Percentiles rank a stretch among this genome's conserved stretches.
Conservation (phyloP, 306 rosid genomes). For the Gleditsia sinensis region DNA sequence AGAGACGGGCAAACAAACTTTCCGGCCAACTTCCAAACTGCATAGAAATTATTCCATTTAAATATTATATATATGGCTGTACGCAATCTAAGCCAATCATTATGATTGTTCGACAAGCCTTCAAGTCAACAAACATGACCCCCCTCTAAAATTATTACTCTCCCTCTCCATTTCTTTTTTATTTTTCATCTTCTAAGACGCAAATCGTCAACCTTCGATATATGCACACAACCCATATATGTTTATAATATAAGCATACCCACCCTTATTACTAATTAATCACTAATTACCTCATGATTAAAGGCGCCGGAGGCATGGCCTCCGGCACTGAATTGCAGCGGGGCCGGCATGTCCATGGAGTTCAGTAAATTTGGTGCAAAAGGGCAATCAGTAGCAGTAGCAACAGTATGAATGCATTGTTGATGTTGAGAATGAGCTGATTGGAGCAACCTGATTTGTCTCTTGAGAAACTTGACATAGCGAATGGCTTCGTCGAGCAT, state of each 20-base stretch:
- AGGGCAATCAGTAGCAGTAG: conserved; percentile 38
- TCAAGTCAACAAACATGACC: conserved; percentile 68
- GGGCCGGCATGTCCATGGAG: conserved; percentile 25
- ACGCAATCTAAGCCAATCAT: conserved; percentile 67
- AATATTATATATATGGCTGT: conserved; percentile 27
- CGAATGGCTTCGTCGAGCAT: conserved; percentile 95
- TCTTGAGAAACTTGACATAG: conserved; percentile 88
- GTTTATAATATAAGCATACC: too few species aligned
- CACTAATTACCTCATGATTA: conserved; percentile 61
- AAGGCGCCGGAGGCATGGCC: conserved; percentile 38
- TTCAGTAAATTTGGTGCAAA: conserved; percentile 41
- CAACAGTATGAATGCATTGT: conserved; percentile 31
- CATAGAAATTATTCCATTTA: conserved; percentile 38
- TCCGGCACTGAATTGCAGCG: conserved; percentile 22
- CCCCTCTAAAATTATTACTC: conserved; percentile 26
- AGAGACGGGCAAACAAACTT: conserved; percentile 73
- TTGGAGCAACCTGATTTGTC: conserved; percentile 77
- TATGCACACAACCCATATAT: background rate
- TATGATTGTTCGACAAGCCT: conserved; percentile 59
- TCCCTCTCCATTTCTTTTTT: background rate
- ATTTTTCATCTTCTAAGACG: background rate
- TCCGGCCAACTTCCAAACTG: conserved; percentile 60
- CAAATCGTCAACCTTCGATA: conserved; percentile 10
- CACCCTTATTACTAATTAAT: conserved; percentile 23
- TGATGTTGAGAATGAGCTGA: conserved; percentile 32